These are phyloP conservation scores for Rhytidiadelphus loreus DNA, from an alignment of 225 moss, liverwort and hornwort species.

Conservation along the genomic window DNA sequence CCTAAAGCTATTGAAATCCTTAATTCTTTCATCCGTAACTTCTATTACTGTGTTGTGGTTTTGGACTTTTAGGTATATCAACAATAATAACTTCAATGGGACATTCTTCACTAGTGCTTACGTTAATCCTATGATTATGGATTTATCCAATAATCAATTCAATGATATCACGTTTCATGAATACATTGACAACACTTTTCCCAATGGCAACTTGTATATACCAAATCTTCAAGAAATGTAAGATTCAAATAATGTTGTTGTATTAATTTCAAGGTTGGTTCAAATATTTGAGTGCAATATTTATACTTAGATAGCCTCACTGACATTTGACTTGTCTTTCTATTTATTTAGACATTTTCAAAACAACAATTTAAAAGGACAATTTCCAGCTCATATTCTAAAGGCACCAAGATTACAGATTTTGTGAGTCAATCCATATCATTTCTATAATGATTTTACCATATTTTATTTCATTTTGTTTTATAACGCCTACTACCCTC, in stretches of 20 bases:
- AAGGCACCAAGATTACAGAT: background rate
- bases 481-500: background rate
- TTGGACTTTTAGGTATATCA: background rate
- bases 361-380: background rate
- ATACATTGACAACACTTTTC: too few relatives aligned
- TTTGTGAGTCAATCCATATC: background rate
- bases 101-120: background rate
- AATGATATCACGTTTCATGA: background rate
- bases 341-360: background rate
- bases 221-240: background rate
- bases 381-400: background rate
- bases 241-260: background rate
- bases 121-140: background rate
- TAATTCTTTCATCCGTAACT: too few relatives aligned
- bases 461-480: background rate
- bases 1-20: too few relatives aligned
- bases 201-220: background rate
- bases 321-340: background rate
- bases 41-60: too few relatives aligned
- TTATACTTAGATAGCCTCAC: too few relatives aligned
- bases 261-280: background rate
- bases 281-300: too few relatives aligned
- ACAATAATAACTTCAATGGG: background rate
- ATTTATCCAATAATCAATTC: background rate
- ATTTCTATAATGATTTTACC: background rate